Evolutionary conservation across 805 yeast genomes (phyloP), one percentile per base, ranked within the genome.

Genomic region (Cyberlindnera subsufficiens): DNA sequence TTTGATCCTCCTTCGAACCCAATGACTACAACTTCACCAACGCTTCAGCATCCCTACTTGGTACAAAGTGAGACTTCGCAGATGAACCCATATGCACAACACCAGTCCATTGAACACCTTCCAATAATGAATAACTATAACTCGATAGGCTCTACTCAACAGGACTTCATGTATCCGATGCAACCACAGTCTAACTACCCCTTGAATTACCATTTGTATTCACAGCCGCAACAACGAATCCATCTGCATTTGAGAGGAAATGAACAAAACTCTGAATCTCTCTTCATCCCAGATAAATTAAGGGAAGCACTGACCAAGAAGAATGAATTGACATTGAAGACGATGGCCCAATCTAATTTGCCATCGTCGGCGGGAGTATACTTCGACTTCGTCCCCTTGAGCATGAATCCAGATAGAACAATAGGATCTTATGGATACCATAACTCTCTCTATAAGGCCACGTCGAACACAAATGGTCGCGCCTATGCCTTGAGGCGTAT

Each of bases 371-470:
- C 93, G n/a, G 82, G 81, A 42, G 78, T 74, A 19, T 91, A 89
- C 64, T 95, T 87, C 63, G 82, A 93, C 17, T 70, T 91, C 44
- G 89, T 82, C 27, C 96, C 96, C 3, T 69, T 91, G 34, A 96
- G 88, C 60, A 67, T 66, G 22, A 63, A 65, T 36, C 53, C 65
- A 32, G 72, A 67, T 14, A 63, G 59, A 39, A 57, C 54, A 39
- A 40, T 50, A 37, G 39, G 50, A 46, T 39, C 66, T 33, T 78
- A 77, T 66, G 79, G 83, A 1, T 72, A 75, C 44, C 68, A 75
- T 4, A 77, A 81, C 37, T 71, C 83, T 32, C 65, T 83, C 13
- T 91, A 83, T 67, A 90, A 90, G 64, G 95, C 86, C 5, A 75
- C 80, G 53, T 85, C 93, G 6, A 86, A 83, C 56, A 49, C 64